Conservation (phyloP, 768 basidiomycete species). For the Mycena vulgaris region DNA sequence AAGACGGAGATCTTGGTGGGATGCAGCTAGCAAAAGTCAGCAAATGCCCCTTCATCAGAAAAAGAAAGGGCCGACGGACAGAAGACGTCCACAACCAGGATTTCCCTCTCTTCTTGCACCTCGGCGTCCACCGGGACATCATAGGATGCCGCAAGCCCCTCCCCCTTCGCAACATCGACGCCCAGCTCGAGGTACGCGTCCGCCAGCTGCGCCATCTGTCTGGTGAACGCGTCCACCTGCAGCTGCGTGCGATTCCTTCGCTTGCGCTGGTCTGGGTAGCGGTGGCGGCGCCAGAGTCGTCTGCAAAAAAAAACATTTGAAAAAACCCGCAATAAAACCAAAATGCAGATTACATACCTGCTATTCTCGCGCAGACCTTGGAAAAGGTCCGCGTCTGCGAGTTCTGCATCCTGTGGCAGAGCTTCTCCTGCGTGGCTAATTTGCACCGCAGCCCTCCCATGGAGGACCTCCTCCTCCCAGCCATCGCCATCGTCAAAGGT, state of each 20-base stretch:
- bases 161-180: not conserved
- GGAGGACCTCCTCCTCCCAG: not conserved
- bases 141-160: not conserved
- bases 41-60: not conserved
- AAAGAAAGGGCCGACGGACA: not conserved
- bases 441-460: not conserved
- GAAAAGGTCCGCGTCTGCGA: not conserved
- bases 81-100: no score
- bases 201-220: not conserved
- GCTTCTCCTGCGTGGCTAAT: conserved; percentile 10
- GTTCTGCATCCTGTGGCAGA: not conserved
- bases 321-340: no score
- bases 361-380: not conserved
- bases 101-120: no score
- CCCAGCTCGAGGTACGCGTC: conserved; percentile 1
- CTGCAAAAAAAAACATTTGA: no score
- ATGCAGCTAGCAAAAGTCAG: not conserved
- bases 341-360: not conserved
- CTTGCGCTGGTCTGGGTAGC: not conserved
- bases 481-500: not conserved
- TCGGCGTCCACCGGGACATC: no score
- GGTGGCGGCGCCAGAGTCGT: not conserved
- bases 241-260: conserved; percentile 7
- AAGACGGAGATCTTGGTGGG: not conserved
- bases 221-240: not conserved